Evolutionary conservation across 139 green algal species (phyloP).

Genomic region (Picochlorum costavermella): DNA sequence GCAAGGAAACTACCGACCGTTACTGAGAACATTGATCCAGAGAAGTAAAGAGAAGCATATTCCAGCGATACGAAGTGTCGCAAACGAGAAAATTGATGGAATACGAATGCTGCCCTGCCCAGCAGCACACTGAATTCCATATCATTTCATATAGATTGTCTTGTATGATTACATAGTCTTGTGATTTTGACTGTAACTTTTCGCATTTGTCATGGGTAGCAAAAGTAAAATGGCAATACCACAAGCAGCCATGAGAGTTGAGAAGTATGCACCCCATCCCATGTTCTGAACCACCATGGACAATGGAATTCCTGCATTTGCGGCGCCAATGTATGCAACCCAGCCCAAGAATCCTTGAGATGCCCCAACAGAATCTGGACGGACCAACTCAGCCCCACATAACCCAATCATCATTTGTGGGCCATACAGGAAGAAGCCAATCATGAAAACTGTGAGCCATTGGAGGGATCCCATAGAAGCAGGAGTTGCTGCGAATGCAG

Average conservation of each 20-base stretch:
- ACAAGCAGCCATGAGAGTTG: slow-evolving; percentile 71
- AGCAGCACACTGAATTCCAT: background rate
- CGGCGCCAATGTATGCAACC: slow-evolving; percentile 59
- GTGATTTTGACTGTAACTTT: slow-evolving; percentile 67
- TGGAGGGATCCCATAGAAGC: slow-evolving; percentile 53
- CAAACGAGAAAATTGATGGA: background rate
- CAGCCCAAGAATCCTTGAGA: slow-evolving; percentile 92
- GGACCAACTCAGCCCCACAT: slow-evolving; percentile 91
- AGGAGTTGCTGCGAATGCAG: slow-evolving; percentile 63
- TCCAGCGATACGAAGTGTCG: background rate
- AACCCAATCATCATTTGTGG: slow-evolving; percentile 95
- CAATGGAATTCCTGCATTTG: slow-evolving; percentile 85
- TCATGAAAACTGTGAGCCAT: slow-evolving; percentile 86
- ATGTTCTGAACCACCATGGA: slow-evolving; percentile 88
- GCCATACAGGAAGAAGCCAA: slow-evolving; percentile 92
- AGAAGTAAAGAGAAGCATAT: background rate
- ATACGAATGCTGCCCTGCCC: background rate
- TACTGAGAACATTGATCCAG: background rate
- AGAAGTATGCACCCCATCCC: slow-evolving; percentile 86
- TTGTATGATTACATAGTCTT: background rate
- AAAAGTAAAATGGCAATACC: slow-evolving; percentile 74
- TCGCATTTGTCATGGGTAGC: slow-evolving; percentile 78
- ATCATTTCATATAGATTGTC: background rate
- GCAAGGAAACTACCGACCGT: background rate
- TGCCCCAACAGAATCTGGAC: slow-evolving; percentile 73